Base-by-base conservation (phyloP, 441 rosid genomes). In the Erodium trifolium region DNA sequence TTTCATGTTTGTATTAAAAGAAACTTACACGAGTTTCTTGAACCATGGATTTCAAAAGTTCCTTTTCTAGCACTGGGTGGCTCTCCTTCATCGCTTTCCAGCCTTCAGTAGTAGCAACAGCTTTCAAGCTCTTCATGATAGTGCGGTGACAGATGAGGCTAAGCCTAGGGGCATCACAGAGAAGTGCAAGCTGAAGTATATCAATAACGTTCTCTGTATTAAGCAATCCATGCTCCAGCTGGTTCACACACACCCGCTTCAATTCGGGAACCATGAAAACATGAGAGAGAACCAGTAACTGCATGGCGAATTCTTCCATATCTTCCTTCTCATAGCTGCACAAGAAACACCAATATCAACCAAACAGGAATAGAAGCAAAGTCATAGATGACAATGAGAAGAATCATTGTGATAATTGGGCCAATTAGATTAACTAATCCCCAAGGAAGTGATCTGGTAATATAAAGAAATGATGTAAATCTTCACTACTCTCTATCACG, bases 161-260 rank as follows among this genome's bases (percentile, higher is more conserved):
- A 0, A 93, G 89, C 72, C 96, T 82, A 53, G 98, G 92, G 59
- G 92, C 87, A 68, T 91, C 92, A 41, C 97, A 93, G 2, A 91
- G 85, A 71, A 91, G 82, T 16, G 97, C 84, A 2, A 93, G 85
- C 80, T 93, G 98, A 71, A 91, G 83, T 57, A 87, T 78, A 75
- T 93, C 97, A 0, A 87, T 76, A 3, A 85, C 92, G 62, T 89
- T 93, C 68, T 89, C 97, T 4, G 66, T 57, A 59, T 82, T 88
- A 49, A 93, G 86, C 67, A 82, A 74, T 62, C 77, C 76, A n/a
- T 72, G 78, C 81, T 88, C 96, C 65, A 87, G 75, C 12, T 80
- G 77, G 51, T 70, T 65, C 41, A 80, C 87, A 17, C 98, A 93
- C 11, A 82, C 43, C 57, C 66, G 74, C 83, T 93, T 93, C 73